Evolutionary conservation across 2,329 filamentous ascomycete genomes (phyloP), one percentile per base, ranked within the genome.

Genomic region (Apiospora arundinis): DNA sequence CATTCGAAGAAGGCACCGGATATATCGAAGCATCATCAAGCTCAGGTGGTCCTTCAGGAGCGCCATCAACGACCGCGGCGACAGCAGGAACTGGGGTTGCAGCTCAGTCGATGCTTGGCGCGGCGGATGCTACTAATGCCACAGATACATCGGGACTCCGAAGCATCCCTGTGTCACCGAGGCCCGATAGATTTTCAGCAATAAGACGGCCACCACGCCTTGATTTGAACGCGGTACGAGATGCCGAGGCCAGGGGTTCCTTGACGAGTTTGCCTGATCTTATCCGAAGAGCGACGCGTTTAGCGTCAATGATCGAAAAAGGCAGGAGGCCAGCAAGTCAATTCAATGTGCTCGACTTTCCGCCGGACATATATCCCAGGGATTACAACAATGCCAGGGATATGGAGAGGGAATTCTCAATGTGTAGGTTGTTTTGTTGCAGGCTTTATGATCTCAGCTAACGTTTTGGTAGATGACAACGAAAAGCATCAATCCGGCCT

Each of bases 201-300:
- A 85, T 91, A 70, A 84, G 87, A 74, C 83, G 88, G 67, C 95
- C 95, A 44, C 93, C 94, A 4, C 90, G 89, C 46, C 84, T 98
- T 4, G 91, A 98, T 78, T 92, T 98, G 32, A 92, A 95, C 78
- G 93, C 93, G 4, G 93, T 97, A 4, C 89, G 91, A 74, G 91
- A 92, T 69, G 93, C 93, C 21, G 94, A 98, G 81, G 90, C 92
- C 1, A 90, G 96, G 77, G 95, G 94, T 4, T 98, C 95, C 79
- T 86, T 97, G 74, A 98, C 96, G 1, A 98, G 95, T 81, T 84
- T 99, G 72, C 93, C 95, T 0, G 96, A 98, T 80, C 84, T 99
- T 72, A 98, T 99, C 75, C 89, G 91, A 77, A 90, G 96, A 76
- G 96, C 96, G 14, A 98, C 95, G 0, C 91, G 90, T 74, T 85